Base-by-base conservation (phyloP, 345 rosid genomes). In the Chamaenerion angustifolium region DNA sequence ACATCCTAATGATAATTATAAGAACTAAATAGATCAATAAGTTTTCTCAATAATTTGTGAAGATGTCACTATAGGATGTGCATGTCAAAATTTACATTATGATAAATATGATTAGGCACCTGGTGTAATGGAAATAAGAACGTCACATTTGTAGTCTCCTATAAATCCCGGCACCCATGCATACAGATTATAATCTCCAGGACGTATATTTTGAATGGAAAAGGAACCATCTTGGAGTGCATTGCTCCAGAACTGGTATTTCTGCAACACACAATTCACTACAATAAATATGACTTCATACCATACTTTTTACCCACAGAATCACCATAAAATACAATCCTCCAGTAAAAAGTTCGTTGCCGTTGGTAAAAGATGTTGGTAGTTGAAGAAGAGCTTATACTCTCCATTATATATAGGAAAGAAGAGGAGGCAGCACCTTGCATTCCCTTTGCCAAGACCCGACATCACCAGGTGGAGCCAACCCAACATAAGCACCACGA, bases 111-210 rank as follows among this genome's bases (percentile, higher is more conserved):
- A n/a, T n/a, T n/a, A n/a, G n/a, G n/a, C 40, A 81, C 97, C 95
- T 65, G 82, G 47, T 3, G 77, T 63, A 17, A 86, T 68, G 13
- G 72, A 70, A 25, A 81, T 46, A 3, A 55, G 47, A 23, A 14
- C 50, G 43, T 78, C 79, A 48, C 65, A 68, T 46, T 63, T 64
- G 60, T 78, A 86, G 67, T 90, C 98, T 16, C 95, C 94, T 8
- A 86, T 72, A 45, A 77, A 86, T 31, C 95, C 94, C 19, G 94
- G 87, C 56, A 79, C 69, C 88, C 86, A 90, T 3, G 86, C 94
- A 45, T 75, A 81, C 35, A 90, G 74, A 52, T 76, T 83, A 48
- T 83, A 86, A 11, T 68, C 68, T 1, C 92, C 88, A 0, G 68
- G 43, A 0, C 79, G 59, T 46, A 75, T 49, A 19, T 76, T 59